These are phyloP conservation scores for Cyclotella kingstonii DNA, from an alignment of 108 stramenopile species.

Conservation along the genomic window DNA sequence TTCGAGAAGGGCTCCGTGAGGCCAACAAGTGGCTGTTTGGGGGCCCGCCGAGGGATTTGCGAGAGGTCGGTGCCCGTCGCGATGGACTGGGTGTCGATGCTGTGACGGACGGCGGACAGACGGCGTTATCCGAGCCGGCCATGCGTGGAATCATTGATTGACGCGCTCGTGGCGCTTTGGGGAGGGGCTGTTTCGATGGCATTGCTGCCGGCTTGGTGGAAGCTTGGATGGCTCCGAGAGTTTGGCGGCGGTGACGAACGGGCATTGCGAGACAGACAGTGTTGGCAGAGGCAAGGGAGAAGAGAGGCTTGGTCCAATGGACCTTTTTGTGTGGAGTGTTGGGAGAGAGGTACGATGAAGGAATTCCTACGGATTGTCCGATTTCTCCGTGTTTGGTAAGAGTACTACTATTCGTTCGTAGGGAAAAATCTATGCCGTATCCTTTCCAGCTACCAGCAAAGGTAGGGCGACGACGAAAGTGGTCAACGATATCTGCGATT, in stretches of 20 bases:
- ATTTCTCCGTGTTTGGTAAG: no score
- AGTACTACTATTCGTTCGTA: no score
- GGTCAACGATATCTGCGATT: no score
- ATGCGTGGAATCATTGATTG: conserved; percentile 40
- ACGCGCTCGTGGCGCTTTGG: conserved; percentile 12
- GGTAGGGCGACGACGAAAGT: no score
- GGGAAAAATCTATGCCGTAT: no score
- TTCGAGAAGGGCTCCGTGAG: conserved; percentile 8
- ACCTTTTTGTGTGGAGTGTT: no score
- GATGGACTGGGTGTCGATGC: conserved; percentile 1
- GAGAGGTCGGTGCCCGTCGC: neutral
- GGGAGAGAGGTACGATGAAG: no score
- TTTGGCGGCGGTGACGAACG: conserved; percentile 37
- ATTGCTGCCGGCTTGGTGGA: neutral
- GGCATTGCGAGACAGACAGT: neutral
- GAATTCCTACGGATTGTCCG: no score
- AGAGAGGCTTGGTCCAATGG: neutral
- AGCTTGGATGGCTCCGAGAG: conserved; percentile 30
- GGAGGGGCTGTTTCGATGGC: conserved; percentile 13
- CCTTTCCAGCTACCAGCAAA: no score
- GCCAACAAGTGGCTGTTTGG: neutral
- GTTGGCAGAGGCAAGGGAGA: conserved; percentile 3
- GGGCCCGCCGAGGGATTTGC: conserved; percentile 22
- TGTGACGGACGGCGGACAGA: neutral
- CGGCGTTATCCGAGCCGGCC: conserved; percentile 2